Evolutionary conservation across 495 filamentous ascomycete genomes (phyloP), one percentile per base, ranked within the genome.

Genomic region (Penicillium diatomitis): DNA sequence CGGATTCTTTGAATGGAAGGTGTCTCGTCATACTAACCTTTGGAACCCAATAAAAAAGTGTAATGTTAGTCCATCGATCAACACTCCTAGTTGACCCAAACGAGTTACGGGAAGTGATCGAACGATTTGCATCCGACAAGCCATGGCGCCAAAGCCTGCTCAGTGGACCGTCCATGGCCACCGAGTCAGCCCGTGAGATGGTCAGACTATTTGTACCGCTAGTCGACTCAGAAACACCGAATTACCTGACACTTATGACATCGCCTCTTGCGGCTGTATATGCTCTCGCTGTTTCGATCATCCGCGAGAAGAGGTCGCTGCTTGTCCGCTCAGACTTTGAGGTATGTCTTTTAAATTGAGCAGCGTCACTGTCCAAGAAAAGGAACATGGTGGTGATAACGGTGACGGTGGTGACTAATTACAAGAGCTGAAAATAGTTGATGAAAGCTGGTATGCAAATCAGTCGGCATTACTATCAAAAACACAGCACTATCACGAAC

Each of bases 241-340:
- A 41, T 7, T 50, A 46, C 39, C 33, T 54, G 2, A 44, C 32
- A 2, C 29, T 38, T 8, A 40, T 54, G n/a, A 41, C 47, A 2
- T 54, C 51, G 8, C 51, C 51, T 4, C 31, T 54, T 6, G 36
- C 42, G 11, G 51, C 51, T 10, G 47, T 54, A 2, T 49, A 46
- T 35, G 30, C 38, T 32, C 38, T 54, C 6, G 46, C 43, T 11
- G 47, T 54, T 12, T 47, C 48, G 20, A 54, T 54, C n/a, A 29
- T 46, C 6, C 41, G 41, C 0, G 51, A 49, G 9, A 30, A 43
- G 30, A 41, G 31, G 1, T 54, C 51, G 7, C 37, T 54, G 3
- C 41, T 54, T 4, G 48, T 54, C 42, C 51, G 51, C 9, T 54
- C 51, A 5, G 51, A 54, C 12, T 50, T 46, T 39, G 51, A 54